Base-by-base conservation (phyloP, 768 basidiomycete genomes). In the Ramaria rubella region DNA sequence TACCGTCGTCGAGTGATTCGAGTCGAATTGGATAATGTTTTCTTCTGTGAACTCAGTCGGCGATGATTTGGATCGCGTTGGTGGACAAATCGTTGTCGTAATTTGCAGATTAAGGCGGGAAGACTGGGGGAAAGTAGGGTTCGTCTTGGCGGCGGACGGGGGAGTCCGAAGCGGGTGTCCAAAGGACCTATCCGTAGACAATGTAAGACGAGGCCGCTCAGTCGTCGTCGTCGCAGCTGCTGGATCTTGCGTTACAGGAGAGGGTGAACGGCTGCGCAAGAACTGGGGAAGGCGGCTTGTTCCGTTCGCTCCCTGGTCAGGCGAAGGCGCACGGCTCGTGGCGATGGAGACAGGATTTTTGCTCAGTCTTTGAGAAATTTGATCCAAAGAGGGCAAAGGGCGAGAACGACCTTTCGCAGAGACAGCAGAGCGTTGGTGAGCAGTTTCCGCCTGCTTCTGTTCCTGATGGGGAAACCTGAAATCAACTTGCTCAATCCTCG, bases 341-440 rank as follows among this genome's bases (percentile, higher is more conserved):
- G 23, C 50, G 51, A 51, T 19, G 49, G 24, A 15, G 15, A 38
- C 24, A 14, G 51, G 40, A 15, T 14, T 12, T 21, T 26, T 24
- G 36, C 73, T 76, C 62, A 87, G 63, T 60, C 77, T 85, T 40
- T 86, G 82, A 30, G 82, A 80, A 58, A 90, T 89, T 64, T 90
- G 83, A 61, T 87, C 87, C 58, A 90, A 79, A 24, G 87, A 89
- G 21, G 87, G 87, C 34, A 83, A 65, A 42, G 23, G 90, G 79
- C 24, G 87, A 89, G 23, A 87, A 87, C 36, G 83, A 65, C 43
- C 58, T 60, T 51, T 19, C 34, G 17, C 19, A 33, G 29, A 23
- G 19, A 30, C 12, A 33, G 29, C 30, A 27, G 26, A 33, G 15
- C 27, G 31, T 14, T 36, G 30, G 3, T 23, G 31, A 9, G 11